Base-by-base conservation (phyloP, 179 eudicot species). In the Corrigiola litoralis region DNA sequence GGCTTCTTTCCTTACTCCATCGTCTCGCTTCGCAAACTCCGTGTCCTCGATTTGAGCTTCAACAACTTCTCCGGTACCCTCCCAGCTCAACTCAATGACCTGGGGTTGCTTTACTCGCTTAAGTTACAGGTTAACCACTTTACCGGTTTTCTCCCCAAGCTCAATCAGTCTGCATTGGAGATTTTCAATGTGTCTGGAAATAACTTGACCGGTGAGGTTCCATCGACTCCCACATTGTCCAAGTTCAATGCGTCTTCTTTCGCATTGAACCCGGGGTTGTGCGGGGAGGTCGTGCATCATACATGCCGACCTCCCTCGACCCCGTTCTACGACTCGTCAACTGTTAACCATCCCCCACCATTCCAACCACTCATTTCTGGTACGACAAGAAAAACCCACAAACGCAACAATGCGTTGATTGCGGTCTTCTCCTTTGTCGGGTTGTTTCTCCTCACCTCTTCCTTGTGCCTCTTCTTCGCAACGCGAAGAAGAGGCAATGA, bases 91-190 rank as follows among this genome's bases (percentile, higher is more conserved):
- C 29, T 89, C 4, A 72, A 64, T 38, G 29, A 3, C 1, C 69
- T 92, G 25, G 87, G 84, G 78, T 69, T 87, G 9, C 71, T 92
- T 5, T 61, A 33, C 20, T 79, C 64, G 11, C 80, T 92, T 20
- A 60, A 69, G 11, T 87, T 92, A 31, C 88, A 92, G 37, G 79
- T 61, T 11, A 92, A 92, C 78, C 72, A 46, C 48, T 89, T 92
- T 58, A 48, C 44, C 60, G 96, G 96, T 12, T 4, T 63, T 0
- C 20, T 89, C 7, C 98, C 98, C 1, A 65, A 82, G 38, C 32
- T 92, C 12, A 89, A 89, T 75, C 92, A 83, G 42, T 69, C 98
- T 6, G 31, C 61, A 5, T 68, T 92, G 5, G 13, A 13, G 0
- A 14, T 71, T 16, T 81, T 86, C 79, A 83, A 87, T 44, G 81